Conservation (phyloP, 2,329 filamentous ascomycete species). For the Trichoderma asperellum region DNA sequence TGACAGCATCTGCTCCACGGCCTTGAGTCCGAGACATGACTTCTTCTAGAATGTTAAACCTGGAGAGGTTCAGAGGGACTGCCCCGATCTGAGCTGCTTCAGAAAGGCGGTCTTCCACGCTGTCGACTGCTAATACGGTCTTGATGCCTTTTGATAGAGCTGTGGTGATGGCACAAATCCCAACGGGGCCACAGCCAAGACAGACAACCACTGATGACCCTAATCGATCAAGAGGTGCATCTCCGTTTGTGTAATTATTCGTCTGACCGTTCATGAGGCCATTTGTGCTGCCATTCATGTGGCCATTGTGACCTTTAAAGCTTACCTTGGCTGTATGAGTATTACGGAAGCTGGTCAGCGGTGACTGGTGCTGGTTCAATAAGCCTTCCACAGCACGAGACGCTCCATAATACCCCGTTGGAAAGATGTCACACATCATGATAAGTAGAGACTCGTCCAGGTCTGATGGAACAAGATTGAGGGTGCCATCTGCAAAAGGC, state of each 20-base stretch:
- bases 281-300: not conserved
- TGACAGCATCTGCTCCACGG: slow-evolving; percentile 3
- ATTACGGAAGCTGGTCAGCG: slow-evolving; percentile 2
- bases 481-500: slow-evolving; percentile 15
- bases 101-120: not conserved
- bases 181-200: slow-evolving; percentile 11
- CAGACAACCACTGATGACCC: not conserved
- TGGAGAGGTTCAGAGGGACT: slow-evolving; percentile 4
- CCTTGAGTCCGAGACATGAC: slow-evolving; percentile 6
- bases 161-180: slow-evolving; percentile 13
- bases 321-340: not conserved
- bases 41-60: not conserved
- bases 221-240: not conserved
- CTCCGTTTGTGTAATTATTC: not conserved
- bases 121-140: slow-evolving; percentile 9
- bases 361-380: not conserved
- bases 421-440: slow-evolving; percentile 21
- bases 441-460: slow-evolving; percentile 1
- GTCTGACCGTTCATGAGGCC: not conserved
- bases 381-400: not conserved
- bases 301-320: not conserved
- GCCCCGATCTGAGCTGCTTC: slow-evolving; percentile 12
- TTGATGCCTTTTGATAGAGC: slow-evolving; percentile 1
- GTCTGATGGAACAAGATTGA: not conserved
- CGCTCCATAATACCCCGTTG: slow-evolving; percentile 13